Conservation (phyloP, 202 grass and related monocot genomes). For the Carex arenaria region DNA sequence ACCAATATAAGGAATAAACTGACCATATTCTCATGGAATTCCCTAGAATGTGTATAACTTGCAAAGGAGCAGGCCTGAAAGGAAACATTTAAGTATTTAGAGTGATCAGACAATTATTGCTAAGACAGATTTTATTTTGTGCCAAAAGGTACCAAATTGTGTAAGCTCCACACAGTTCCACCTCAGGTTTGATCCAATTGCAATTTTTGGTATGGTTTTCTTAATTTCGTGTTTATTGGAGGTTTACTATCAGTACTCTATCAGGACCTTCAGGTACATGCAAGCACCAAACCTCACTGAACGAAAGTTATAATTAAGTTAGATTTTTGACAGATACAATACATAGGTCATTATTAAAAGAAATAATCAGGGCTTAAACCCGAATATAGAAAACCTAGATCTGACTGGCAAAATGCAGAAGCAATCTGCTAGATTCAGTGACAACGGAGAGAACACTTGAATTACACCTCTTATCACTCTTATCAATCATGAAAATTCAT, state of each 20-base stretch:
- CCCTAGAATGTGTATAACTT: conserved; percentile 64
- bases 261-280: background rate
- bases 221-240: background rate
- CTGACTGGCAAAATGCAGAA: background rate
- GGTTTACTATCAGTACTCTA: background rate
- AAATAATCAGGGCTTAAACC: background rate
- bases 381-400: background rate
- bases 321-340: background rate
- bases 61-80: conserved; percentile 53
- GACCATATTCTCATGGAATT: conserved; percentile 76
- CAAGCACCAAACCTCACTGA: background rate
- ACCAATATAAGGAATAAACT: conserved; percentile 60
- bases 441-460: background rate
- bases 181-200: background rate
- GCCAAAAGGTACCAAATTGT: background rate
- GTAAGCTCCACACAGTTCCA: background rate
- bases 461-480: background rate
- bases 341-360: background rate
- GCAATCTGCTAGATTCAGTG: background rate
- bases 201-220: background rate
- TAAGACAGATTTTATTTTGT: background rate
- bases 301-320: background rate
- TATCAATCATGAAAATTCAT: background rate
- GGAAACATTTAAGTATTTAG: background rate
- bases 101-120: background rate